Evolutionary conservation across 257 asterid genomes (phyloP).

Genomic region (Nicotiana attenuata): DNA sequence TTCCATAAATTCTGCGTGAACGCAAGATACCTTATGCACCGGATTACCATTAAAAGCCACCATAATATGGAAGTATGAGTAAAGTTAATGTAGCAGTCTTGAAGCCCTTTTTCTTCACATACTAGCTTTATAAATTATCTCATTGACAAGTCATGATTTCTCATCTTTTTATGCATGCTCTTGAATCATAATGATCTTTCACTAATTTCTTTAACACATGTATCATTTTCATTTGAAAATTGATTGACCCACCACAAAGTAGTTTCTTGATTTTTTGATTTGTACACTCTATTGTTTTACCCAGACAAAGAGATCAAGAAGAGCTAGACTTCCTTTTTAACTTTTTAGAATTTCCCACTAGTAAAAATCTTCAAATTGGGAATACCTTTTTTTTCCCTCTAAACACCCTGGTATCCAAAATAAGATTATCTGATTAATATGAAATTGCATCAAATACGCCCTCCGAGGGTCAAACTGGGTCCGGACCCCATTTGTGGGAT

Average conservation of each 20-base stretch:
- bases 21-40: too few relatives aligned
- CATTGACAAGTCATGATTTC: neutral
- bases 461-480: too few relatives aligned
- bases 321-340: neutral
- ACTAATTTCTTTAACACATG: neutral
- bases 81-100: neutral
- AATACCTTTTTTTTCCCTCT: neutral
- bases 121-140: neutral
- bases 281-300: neutral
- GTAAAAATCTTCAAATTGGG: neutral
- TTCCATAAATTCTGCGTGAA: too few relatives aligned
- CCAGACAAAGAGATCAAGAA: neutral
- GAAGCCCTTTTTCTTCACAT: neutral
- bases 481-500: too few relatives aligned
- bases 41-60: neutral
- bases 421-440: neutral
- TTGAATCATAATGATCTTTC: slow-evolving; percentile 2
- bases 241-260: neutral
- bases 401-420: too few relatives aligned
- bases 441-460: neutral
- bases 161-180: slow-evolving; percentile 4
- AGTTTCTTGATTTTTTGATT: neutral
- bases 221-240: slow-evolving; percentile 1
- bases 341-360: neutral
- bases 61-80: neutral